Conservation (phyloP, 768 basidiomycete genomes). For the Fomitopsis serialis region DNA sequence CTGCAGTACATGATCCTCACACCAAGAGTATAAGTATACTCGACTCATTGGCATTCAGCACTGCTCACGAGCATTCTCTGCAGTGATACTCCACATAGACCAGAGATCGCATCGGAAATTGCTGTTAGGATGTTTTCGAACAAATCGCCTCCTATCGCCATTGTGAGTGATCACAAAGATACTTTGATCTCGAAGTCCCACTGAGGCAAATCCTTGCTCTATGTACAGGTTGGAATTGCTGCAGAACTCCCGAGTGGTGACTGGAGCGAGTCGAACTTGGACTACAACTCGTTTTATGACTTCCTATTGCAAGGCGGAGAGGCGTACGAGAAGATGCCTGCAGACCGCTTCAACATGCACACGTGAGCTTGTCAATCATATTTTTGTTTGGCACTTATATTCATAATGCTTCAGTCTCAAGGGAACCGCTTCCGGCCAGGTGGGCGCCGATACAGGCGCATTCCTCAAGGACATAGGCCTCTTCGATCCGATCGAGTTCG, state of each 20-base stretch:
- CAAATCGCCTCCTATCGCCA: too few relatives aligned
- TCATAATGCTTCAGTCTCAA: not conserved
- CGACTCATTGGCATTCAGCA: too few relatives aligned
- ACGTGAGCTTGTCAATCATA: constrained; percentile 16
- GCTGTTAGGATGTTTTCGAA: too few relatives aligned
- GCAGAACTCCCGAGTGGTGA: constrained; percentile 34
- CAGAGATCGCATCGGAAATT: too few relatives aligned
- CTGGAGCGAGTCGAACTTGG: constrained; percentile 21
- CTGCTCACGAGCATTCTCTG: too few relatives aligned
- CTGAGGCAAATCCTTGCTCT: too few relatives aligned
- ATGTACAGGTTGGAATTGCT: constrained; percentile 31
- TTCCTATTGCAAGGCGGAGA: constrained; percentile 29
- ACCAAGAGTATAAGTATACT: too few relatives aligned
- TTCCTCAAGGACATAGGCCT: constrained; percentile 33
- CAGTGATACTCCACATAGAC: too few relatives aligned
- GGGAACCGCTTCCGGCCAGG: constrained; percentile 1
- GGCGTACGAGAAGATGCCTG: constrained; percentile 27
- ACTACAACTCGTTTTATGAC: constrained; percentile 30
- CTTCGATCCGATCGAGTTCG: constrained; percentile 38
- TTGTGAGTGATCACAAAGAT: too few relatives aligned
- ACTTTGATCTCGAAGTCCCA: too few relatives aligned
- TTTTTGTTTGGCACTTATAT: not conserved
- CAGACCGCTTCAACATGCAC: constrained; percentile 28
- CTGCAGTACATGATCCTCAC: too few relatives aligned
- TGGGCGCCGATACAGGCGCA: constrained; percentile 25